Conservation (phyloP, 139 green algal genomes). For the Ettlia oleoabundans region DNA sequence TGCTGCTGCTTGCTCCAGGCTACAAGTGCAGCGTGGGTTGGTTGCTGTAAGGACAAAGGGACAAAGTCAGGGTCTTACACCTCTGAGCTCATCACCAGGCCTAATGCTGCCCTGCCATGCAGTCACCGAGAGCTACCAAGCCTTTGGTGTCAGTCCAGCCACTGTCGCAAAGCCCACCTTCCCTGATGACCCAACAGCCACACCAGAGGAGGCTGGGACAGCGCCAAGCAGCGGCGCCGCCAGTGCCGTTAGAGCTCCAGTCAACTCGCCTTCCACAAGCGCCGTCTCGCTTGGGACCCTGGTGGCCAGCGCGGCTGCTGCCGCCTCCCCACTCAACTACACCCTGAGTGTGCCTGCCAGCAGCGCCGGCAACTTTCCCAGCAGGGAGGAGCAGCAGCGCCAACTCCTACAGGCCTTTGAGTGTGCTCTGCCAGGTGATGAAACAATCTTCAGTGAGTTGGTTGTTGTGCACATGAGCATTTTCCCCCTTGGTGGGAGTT, state of each 20-base stretch:
- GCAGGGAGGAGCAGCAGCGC: constrained; percentile 8
- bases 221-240: not conserved
- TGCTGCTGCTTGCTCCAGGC: too few relatives aligned
- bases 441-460: too few relatives aligned
- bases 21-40: too few relatives aligned
- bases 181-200: not conserved
- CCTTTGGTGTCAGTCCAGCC: not conserved
- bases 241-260: too few relatives aligned
- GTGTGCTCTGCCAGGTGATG: constrained; percentile 9
- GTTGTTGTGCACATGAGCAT: too few relatives aligned
- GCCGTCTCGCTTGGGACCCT: not conserved
- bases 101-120: not conserved
- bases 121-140: constrained; percentile 12
- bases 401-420: constrained; percentile 24
- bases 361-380: not conserved
- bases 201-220: not conserved
- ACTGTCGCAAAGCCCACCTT: not conserved
- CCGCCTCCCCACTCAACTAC: constrained; percentile 11
- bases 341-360: constrained; percentile 6
- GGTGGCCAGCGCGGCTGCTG: not conserved
- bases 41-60: too few relatives aligned
- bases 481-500: too few relatives aligned
- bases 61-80: too few relatives aligned
- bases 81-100: not conserved
- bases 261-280: not conserved